Base-by-base conservation (phyloP, 2,329 filamentous ascomycete species). In the Epichloe uncinata region DNA sequence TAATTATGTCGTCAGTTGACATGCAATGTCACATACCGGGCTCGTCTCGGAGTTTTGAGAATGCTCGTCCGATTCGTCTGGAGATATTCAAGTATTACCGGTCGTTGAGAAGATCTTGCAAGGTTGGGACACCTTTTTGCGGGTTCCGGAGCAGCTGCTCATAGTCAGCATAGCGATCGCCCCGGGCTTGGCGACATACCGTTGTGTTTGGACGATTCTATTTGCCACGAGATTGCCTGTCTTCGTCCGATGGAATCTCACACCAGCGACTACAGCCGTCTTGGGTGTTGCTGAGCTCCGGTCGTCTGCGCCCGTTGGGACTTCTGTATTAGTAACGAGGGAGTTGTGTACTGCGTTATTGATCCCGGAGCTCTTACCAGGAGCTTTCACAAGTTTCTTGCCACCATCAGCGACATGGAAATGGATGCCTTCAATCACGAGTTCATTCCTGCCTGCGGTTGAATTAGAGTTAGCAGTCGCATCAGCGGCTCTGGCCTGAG, bases 191-290 rank as follows among this genome's bases (percentile, higher is more conserved):
- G 51, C 33, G 47, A 75, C 81, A 68, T 79, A 91, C 86, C 79
- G 82, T 66, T 87, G 84, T 54, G 82, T 81, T 63, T 83, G 82
- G 52, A 91, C 77, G 50, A 88, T 74, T 55, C 85, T 82, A 60
- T 85, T 77, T 50, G 87, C 84, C 61, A 90, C 84, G 26, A 95
- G 77, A 58, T 95, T 95, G 54, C 89, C 89, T 58, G 84, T 85
- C 64, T 91, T 94, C 66, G 87, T 95, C 56, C 89, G 79, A 59
- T 87, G 77, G 63, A 95, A 95, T 55, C 78, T 81, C 59, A 95
- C 85, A 41, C 87, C 87, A 48, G 84, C 86, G 53, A 95, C 72
- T 5, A 73, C 69, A 40, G 83, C 76, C 55, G 75, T 78, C 66
- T 89, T 93, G 0, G 89, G 89, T 2, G 88, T 79, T 49, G 78